A percentile compares a stretch with the other conserved stretches of the same genome.
phyloP scores from a whole-genome alignment of 305 asterid genomes.

The Petunia hybrid region DNA sequence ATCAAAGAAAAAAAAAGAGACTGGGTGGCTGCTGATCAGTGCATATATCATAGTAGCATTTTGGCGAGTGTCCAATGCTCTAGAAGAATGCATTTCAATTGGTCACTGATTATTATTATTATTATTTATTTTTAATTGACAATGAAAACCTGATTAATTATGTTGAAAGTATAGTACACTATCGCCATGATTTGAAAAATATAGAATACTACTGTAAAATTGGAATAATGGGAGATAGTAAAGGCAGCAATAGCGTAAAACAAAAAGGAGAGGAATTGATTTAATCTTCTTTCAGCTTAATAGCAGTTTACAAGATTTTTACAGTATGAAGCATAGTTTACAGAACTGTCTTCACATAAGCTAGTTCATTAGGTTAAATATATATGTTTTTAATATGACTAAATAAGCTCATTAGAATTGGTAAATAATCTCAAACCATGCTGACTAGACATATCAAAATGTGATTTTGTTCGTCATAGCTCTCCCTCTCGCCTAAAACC shows the following conservation, averaged over 20 bases:
- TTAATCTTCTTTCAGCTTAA: neutral
- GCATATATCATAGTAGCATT: neutral
- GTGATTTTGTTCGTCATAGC: neutral
- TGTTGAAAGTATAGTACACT: neutral
- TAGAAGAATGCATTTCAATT: neutral
- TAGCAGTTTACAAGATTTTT: neutral
- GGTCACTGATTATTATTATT: too few species aligned
- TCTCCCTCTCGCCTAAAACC: neutral
- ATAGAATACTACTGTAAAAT: neutral
- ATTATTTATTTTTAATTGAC: too few species aligned
- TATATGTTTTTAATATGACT: neutral
- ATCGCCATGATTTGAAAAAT: too few species aligned
- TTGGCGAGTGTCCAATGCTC: neutral
- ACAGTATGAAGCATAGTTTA: neutral
- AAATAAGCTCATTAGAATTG: neutral
- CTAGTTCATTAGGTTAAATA: neutral
- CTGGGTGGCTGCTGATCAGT: neutral
- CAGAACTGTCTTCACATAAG: neutral
- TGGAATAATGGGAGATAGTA: neutral
- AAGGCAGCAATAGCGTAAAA: neutral
- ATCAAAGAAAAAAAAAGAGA: too few species aligned
- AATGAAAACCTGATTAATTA: neutral
- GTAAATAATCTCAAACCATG: conserved; percentile 17
- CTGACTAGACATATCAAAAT: neutral
- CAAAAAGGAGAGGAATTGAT: neutral